Evolutionary conservation across 352 stramenopile genomes (phyloP).

Genomic region (Phytophthora uliginosa): DNA sequence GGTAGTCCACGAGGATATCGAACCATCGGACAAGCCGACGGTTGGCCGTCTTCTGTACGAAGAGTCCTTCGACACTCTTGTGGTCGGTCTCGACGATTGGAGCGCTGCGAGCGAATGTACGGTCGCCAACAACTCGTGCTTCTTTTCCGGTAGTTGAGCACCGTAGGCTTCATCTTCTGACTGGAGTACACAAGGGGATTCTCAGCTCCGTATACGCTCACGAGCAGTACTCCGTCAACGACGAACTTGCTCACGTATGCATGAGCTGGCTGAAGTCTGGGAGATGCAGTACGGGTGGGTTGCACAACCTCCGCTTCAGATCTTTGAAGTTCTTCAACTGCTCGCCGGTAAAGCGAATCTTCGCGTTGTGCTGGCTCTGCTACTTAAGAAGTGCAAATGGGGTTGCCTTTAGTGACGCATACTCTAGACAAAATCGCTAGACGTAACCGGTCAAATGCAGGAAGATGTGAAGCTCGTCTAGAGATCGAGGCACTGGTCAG

Average conservation of each 20-base stretch:
- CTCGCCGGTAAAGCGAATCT: no score
- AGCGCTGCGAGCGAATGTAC: no score
- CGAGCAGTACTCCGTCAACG: not conserved
- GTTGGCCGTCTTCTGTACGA: no score
- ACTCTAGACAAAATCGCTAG: no score
- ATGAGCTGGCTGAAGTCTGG: slow-evolving; percentile 4
- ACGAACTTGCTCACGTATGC: slow-evolving; percentile 11
- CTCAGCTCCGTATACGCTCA: not conserved
- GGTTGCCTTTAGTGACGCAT: no score
- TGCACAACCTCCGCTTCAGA: slow-evolving; percentile 2
- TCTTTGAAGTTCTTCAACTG: not conserved
- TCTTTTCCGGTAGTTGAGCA: no score
- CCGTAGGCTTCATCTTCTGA: no score
- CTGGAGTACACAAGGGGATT: not conserved
- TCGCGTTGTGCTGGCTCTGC: not conserved
- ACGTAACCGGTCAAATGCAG: slow-evolving; percentile 4
- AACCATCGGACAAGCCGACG: not conserved
- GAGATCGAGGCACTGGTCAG: not conserved
- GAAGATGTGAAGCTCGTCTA: slow-evolving; percentile 10
- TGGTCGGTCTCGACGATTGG: no score
- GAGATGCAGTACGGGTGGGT: not conserved
- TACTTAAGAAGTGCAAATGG: not conserved
- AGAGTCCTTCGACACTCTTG: no score
- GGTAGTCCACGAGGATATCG: no score
- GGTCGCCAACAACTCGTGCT: no score